Conservation (phyloP, 2,329 filamentous ascomycete genomes). For the Teratosphaeria pseudoeucalypti region DNA sequence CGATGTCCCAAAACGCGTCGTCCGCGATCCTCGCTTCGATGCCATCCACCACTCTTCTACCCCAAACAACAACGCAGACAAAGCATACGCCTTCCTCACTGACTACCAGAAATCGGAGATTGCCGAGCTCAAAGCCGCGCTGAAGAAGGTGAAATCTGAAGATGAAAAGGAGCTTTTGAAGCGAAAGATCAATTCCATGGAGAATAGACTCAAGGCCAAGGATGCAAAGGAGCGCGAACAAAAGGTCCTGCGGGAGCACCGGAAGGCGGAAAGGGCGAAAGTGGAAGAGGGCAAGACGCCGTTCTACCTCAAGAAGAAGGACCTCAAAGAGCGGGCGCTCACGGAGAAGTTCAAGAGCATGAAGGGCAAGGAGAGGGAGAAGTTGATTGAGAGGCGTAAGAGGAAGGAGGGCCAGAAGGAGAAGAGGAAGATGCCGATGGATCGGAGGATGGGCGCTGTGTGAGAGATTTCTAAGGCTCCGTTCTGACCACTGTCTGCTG, state of each 20-base stretch:
- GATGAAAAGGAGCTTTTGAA: slow-evolving; percentile 60
- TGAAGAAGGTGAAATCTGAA: slow-evolving; percentile 57
- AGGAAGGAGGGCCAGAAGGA: slow-evolving; percentile 86
- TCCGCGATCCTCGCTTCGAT: slow-evolving; percentile 84
- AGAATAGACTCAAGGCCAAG: slow-evolving; percentile 63
- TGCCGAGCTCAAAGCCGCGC: slow-evolving; percentile 55
- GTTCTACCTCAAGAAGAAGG: slow-evolving; percentile 82
- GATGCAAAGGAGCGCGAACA: slow-evolving; percentile 59
- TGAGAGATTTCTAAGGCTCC: slow-evolving; percentile 1
- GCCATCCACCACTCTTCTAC: slow-evolving; percentile 41
- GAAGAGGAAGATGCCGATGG: slow-evolving; percentile 50
- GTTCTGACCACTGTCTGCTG: neutral
- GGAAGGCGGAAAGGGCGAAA: slow-evolving; percentile 70
- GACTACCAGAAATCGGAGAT: slow-evolving; percentile 82
- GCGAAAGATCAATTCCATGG: slow-evolving; percentile 64
- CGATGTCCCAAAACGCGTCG: slow-evolving; percentile 44
- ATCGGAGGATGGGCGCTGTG: slow-evolving; percentile 21
- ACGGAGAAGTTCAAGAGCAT: slow-evolving; percentile 70
- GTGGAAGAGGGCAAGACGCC: slow-evolving; percentile 83
- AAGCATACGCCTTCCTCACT: slow-evolving; percentile 78
- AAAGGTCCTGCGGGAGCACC: slow-evolving; percentile 63
- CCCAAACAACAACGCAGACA: slow-evolving; percentile 40
- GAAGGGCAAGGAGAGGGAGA: slow-evolving; percentile 76
- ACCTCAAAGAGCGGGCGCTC: slow-evolving; percentile 78
- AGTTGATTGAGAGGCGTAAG: slow-evolving; percentile 71